Percentiles rank a stretch among this genome's conserved stretches.
These are phyloP conservation scores for Phytophthora chlamydospora DNA, from an alignment of 352 stramenopile species.

Conservation along the genomic window DNA sequence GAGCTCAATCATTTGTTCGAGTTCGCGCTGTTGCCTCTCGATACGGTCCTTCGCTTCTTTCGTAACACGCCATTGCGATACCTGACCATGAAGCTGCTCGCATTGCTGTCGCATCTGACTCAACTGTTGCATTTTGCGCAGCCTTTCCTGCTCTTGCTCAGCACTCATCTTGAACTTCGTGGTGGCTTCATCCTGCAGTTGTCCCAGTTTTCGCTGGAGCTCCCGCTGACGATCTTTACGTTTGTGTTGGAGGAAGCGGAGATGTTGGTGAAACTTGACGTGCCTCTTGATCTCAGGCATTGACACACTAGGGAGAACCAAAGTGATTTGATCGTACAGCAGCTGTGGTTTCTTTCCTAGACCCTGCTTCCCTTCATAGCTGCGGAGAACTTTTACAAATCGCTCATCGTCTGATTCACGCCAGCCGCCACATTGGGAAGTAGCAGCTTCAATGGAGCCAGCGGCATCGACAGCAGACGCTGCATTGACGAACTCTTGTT, in stretches of 20 bases:
- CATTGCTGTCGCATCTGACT: conserved; percentile 49
- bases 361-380: conserved; percentile 42
- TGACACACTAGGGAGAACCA: conserved; percentile 47
- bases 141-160: conserved; percentile 34
- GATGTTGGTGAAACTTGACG: conserved; percentile 65
- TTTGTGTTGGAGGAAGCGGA: conserved; percentile 64
- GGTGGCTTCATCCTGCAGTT: conserved; percentile 35
- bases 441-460: conserved; percentile 40
- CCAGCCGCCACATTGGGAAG: conserved; percentile 54
- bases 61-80: conserved; percentile 53
- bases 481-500: conserved; percentile 45
- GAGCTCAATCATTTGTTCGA: conserved; percentile 46
- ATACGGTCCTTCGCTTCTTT: conserved; percentile 71
- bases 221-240: conserved; percentile 52
- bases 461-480: conserved; percentile 41
- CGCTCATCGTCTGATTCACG: conserved; percentile 54
- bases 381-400: conserved; percentile 63
- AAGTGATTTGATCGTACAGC: conserved; percentile 63
- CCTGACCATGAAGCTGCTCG: conserved; percentile 42
- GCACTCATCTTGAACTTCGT: conserved; percentile 37
- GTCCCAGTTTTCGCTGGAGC: conserved; percentile 42
- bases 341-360: conserved; percentile 52
- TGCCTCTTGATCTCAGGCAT: conserved; percentile 55
- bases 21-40: conserved; percentile 55
- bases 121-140: conserved; percentile 41